These are phyloP conservation scores for Colletotrichum siamense DNA, from an alignment of 2,329 filamentous ascomycete species.

Conservation along the genomic window DNA sequence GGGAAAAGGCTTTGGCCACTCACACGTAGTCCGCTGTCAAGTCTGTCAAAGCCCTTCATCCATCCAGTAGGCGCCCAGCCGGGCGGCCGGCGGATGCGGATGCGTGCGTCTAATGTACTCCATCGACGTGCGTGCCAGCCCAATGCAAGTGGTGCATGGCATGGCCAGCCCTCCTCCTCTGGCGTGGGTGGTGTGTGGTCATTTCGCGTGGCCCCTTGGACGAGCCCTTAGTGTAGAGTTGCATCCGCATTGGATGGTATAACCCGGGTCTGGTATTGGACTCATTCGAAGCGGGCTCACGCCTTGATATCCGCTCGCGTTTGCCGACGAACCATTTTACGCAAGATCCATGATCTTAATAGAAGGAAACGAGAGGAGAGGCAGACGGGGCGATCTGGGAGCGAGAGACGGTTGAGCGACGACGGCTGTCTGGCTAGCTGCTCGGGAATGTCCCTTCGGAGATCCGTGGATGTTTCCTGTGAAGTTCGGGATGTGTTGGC, in stretches of 20 bases:
- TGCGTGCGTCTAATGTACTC: conserved; percentile 5
- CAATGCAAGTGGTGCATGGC: conserved; percentile 9
- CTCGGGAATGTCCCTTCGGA: not conserved
- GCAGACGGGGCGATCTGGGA: not conserved
- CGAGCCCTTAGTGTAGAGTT: conserved; percentile 2
- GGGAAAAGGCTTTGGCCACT: not conserved
- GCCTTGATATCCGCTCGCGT: not conserved
- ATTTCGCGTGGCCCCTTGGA: conserved; percentile 16
- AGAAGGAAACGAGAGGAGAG: conserved; percentile 5
- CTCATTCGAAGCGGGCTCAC: not conserved
- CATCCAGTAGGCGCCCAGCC: conserved; percentile 10
- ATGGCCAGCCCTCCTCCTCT: not conserved
- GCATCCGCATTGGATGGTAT: conserved; percentile 20
- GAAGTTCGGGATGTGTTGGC: not conserved
- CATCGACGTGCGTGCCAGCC: not conserved
- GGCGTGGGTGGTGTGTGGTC: not conserved
- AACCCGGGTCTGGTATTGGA: conserved; percentile 5
- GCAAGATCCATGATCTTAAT: conserved; percentile 9
- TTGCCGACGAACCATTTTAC: conserved; percentile 8
- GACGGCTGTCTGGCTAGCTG: not conserved
- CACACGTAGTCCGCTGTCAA: not conserved
- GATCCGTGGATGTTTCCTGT: not conserved
- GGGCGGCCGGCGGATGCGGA: conserved; percentile 13
- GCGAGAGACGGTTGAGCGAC: not conserved
- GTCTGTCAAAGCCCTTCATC: not conserved